These are phyloP conservation scores for Curvularia hawaiiensis DNA, from an alignment of 2,329 filamentous ascomycete genomes.

Conservation along the genomic window DNA sequence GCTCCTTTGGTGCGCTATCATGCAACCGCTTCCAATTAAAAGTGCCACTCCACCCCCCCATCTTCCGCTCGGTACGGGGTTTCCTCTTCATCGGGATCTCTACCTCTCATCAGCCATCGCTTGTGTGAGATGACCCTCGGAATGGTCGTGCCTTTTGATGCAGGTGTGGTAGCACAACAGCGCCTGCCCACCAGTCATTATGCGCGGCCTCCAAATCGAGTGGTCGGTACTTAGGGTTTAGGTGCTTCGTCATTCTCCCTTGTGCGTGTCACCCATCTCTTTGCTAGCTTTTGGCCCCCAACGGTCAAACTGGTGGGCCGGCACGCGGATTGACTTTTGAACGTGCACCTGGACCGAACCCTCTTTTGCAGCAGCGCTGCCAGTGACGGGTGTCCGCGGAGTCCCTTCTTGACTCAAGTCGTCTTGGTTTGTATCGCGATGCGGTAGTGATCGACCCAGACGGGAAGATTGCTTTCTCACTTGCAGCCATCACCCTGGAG, in stretches of 20 bases:
- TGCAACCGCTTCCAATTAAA: constrained; percentile 28
- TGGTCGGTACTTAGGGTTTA: constrained; percentile 2
- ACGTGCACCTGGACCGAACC: constrained; percentile 19
- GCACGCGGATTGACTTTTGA: constrained; percentile 18
- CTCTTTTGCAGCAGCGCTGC: constrained; percentile 15
- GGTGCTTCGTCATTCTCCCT: constrained; percentile 13
- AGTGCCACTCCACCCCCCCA: constrained; percentile 19
- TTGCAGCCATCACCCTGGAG: constrained; percentile 27
- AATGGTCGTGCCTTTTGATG: constrained; percentile 26
- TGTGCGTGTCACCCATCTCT: constrained; percentile 7
- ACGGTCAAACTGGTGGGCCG: constrained; percentile 25
- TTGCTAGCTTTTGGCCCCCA: constrained; percentile 30
- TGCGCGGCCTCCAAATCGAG: constrained; percentile 21
- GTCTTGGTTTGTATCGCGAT: constrained; percentile 23
- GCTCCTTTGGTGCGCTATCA: constrained; percentile 30
- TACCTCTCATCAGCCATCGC: constrained; percentile 29
- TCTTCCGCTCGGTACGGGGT: constrained; percentile 9
- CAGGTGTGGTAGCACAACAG: constrained; percentile 34
- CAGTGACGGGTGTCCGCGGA: constrained; percentile 22
- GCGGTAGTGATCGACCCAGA: constrained; percentile 31
- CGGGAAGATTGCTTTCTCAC: constrained; percentile 35
- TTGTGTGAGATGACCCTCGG: constrained; percentile 22
- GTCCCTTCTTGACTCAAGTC: constrained; percentile 19
- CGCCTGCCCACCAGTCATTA: constrained; percentile 15
- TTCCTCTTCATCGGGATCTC: constrained; percentile 24